Base-by-base conservation (phyloP, 73 alveolate species). In the Symbiodinium pilosum region DNA sequence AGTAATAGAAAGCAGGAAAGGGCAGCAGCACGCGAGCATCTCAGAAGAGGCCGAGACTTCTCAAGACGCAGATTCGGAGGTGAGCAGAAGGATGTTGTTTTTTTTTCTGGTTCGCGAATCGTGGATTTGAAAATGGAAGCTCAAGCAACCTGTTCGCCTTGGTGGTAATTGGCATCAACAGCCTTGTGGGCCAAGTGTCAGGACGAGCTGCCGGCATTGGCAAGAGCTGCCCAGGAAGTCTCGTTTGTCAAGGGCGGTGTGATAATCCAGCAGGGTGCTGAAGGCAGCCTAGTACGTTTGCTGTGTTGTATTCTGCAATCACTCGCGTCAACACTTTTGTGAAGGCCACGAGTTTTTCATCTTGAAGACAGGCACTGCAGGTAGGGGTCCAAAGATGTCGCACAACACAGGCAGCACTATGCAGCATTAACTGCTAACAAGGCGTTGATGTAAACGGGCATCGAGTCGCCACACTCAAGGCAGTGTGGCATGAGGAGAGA, bases 381-480 rank as follows among this genome's bases (percentile, higher is more conserved):
- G 95, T 54, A 41, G 24, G 85, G 43, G 40, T 2, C 39, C 34
- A 14, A n/a, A n/a, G n/a, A n/a, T n/a, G n/a, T n/a, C n/a, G n/a
- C n/a, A n/a, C n/a, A n/a, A 7, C 38, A 30, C 73, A 18, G 34
- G 34, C 32, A 54, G 73, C 24, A 24, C 32, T 54, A 30, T 12
- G 30, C 30, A 12, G 8, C 24, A 54, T 12, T 24, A 3, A 8
- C 30, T 54, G 73, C 59, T 11, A 18, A 41, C 43, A 64, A 88
- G 96, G 96, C 14, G 96, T 91, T 51, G 88, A 64, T 9, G 75
- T 91, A 43, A 91, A 91, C 30, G 87, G 51, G 42, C 96, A 69
- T 84, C 75, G 96, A 36, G 87, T 91, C 24, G 96, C 96, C 54
- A 91, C 96, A 36, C 96, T 91, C 41, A 88, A 88, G 95, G 95